Base-by-base conservation (phyloP, 1,284 basidiomycete genomes). In the Trichosporon faecale region DNA sequence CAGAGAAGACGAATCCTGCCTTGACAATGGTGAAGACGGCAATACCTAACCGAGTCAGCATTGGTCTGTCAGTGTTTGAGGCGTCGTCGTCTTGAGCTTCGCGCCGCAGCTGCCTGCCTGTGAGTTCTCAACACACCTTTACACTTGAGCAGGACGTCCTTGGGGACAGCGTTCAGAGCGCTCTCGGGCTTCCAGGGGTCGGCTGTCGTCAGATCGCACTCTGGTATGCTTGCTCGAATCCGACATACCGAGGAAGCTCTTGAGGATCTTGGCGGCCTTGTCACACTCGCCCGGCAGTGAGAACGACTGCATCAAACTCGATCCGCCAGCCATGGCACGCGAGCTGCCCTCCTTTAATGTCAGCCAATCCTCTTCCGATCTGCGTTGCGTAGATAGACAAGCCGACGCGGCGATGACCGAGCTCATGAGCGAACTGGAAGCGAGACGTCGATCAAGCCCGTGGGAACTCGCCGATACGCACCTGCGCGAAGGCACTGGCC, bases 1-100 rank as follows among this genome's bases (percentile, higher is more conserved):
- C 96, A 9, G 93, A 95, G 87, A 98, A 97, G 69, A 98, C 89
- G 85, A 98, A 98, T 1, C 95, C 95, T 6, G 93, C 94, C 77
- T 87, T 87, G 81, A 98, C 85, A 29, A 98, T 94, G 76, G 94
- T 94, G 87, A 98, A 98, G 72, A 98, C 88, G 33, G 96, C 96
- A 68, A 99, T 89, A 68, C 95, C 93, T 94, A 75, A 4, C 14
- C 27, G 9, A 27, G 57, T 68, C 49, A 68, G 64, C 12, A 46
- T 11, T 11, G 27, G 23, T 7, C 16, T 14, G 49, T 63, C 8
- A 16, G 40, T 44, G 40, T 44, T n/a, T 44, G 5, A 44, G 18
- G 8, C 40, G 16, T n/a, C 16, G 18, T n/a, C 18, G 5, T 4
- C 16, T 44, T n/a, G 40, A 3, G 40, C 40, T n/a, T n/a, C 8